A percentile compares a stretch with the other conserved stretches of the same genome.
Conservation (phyloP, 495 filamentous ascomycete species). For the Penicillium roqueforti region DNA sequence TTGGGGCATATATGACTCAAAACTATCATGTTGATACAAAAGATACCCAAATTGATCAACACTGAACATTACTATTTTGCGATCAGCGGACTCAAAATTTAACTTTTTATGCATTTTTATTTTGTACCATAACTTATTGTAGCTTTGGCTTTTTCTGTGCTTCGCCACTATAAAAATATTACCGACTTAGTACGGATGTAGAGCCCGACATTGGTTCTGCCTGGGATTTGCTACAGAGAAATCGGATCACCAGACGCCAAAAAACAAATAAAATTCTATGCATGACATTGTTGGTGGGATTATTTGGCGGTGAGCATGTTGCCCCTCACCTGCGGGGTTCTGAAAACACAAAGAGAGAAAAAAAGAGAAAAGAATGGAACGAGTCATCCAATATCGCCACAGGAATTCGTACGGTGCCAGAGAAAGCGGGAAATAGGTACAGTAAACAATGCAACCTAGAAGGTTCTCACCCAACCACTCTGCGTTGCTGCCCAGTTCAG, state of each 20-base stretch:
- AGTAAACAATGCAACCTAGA: constrained; percentile 24
- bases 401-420: neutral
- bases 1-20: neutral
- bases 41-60: constrained; percentile 28
- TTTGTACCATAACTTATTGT: neutral
- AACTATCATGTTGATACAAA: constrained; percentile 1
- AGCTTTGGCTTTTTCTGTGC: neutral
- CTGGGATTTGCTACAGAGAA: neutral
- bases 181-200: neutral
- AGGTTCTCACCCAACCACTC: constrained; percentile 23
- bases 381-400: constrained; percentile 10
- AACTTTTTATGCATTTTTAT: neutral
- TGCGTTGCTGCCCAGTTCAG: constrained; percentile 45
- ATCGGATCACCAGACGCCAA: constrained; percentile 8
- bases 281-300: constrained; percentile 19
- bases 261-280: constrained; percentile 8
- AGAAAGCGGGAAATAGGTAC: constrained; percentile 8
- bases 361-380: constrained; percentile 16
- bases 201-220: constrained; percentile 3
- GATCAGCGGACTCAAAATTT: constrained; percentile 5
- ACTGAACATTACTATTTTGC: constrained; percentile 12
- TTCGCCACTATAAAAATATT: neutral
- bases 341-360: constrained; percentile 9
- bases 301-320: constrained; percentile 20
- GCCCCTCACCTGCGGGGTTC: constrained; percentile 19